Base-by-base conservation (phyloP, 768 basidiomycete genomes). In the Russula griseocarnosa region DNA sequence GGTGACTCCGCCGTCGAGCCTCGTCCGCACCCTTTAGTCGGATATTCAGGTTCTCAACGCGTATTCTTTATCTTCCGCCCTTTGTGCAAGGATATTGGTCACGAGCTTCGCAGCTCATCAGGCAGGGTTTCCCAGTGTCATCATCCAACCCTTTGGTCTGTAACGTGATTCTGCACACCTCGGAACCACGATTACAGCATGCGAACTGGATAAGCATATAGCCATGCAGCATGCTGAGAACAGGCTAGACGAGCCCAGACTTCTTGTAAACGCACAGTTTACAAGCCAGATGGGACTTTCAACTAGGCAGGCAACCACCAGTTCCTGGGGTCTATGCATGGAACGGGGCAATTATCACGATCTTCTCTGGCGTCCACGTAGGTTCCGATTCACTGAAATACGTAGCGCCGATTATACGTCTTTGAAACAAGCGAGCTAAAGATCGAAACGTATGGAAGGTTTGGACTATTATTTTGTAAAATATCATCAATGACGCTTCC, bases 11-110 rank as follows among this genome's bases (percentile, higher is more conserved):
- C 46, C n/a, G 5, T 38, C 34, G 44, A 14, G 26, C 28, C 60
- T 61, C 44, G 46, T 40, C 24, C 38, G 38, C 30, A 51, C 49
- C 38, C 10, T 50, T 28, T 30, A 20, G 24, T 50, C 58, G 28
- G 46, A 32, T 24, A 32, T 50, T 16, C 49, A 18, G 49, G 32
- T 22, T 11, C 24, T 16, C 14, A n/a, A 22, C 24, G 36, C 36
- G 46, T 11, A 24, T 60, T 16, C 47, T 60, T 50, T 38, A 40
- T 42, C 47, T 55, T 61, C 47, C 8, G 14, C 53, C 59, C 59
- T 49, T 46, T 38, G 54, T 34, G 14, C 26, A 56, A 52, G 59
- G 60, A 57, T 24, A 20, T 65, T 61, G 50, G 54, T 55, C 54
- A 61, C 54, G 32, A n/a, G 28, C 18, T 28, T 32, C 18, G n/a